phyloP scores from a whole-genome alignment of 2,329 filamentous ascomycete species.

The Neofusicoccum umdonicola region DNA sequence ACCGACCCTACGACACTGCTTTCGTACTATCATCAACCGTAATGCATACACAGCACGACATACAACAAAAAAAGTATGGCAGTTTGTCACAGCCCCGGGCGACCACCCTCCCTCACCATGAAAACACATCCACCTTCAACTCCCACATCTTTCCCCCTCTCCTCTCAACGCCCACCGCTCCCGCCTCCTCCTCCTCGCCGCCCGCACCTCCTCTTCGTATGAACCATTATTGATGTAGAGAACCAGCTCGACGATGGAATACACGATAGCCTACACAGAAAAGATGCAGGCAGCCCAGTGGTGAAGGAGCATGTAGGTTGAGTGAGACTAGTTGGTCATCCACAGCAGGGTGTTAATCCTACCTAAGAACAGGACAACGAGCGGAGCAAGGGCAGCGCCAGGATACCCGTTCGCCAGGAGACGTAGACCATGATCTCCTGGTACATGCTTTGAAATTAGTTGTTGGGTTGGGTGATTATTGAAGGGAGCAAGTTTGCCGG shows the following conservation, averaged over 20 bases:
- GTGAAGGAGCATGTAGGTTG: slow-evolving; percentile 66
- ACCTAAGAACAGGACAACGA: slow-evolving; percentile 65
- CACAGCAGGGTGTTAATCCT: slow-evolving; percentile 66
- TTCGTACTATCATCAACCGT: no score
- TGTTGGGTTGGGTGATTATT: slow-evolving; percentile 26
- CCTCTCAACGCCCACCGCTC: slow-evolving; percentile 23
- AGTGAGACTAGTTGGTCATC: slow-evolving; percentile 68
- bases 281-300: slow-evolving; percentile 64
- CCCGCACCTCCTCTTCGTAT: slow-evolving; percentile 20
- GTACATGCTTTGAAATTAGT: slow-evolving; percentile 34
- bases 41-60: no score
- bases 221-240: neutral
- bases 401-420: slow-evolving; percentile 62
- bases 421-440: slow-evolving; percentile 53
- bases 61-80: no score
- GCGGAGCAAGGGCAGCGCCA: slow-evolving; percentile 62
- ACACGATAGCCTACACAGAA: slow-evolving; percentile 60
- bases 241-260: slow-evolving; percentile 47
- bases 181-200: slow-evolving; percentile 36
- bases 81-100: neutral
- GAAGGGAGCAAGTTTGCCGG: neutral
- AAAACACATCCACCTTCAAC: slow-evolving; percentile 15
- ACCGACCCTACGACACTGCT: no score
- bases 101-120: neutral
- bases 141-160: slow-evolving; percentile 20